A percentile compares a stretch with the other conserved stretches of the same genome.
Conservation (phyloP, 1,284 basidiomycete species). For the Fomitopsis pinicola region DNA sequence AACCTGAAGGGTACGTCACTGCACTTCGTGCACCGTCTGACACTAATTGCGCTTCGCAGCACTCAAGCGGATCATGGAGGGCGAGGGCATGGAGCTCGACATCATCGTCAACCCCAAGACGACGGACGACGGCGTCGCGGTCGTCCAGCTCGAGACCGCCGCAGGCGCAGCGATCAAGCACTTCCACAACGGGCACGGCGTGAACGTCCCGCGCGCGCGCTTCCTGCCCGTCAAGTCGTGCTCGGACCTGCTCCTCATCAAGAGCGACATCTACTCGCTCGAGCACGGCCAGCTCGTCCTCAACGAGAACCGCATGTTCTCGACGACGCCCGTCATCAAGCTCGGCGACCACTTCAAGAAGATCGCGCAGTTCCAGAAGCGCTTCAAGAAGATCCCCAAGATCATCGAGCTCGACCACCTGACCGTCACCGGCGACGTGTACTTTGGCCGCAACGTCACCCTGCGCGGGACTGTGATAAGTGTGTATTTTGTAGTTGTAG, state of each 20-base stretch:
- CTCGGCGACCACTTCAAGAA: constrained; percentile 90
- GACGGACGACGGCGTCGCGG: constrained; percentile 77
- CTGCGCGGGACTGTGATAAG: constrained; percentile 84
- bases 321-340: constrained; percentile 95
- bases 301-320: constrained; percentile 87
- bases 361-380: constrained; percentile 95
- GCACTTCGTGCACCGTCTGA: constrained; percentile 32
- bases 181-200: constrained; percentile 89
- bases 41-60: constrained; percentile 11
- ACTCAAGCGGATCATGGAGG: constrained; percentile 93
- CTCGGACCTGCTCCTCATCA: constrained; percentile 90
- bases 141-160: constrained; percentile 88
- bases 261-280: constrained; percentile 93
- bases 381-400: constrained; percentile 96
- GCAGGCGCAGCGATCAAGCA: constrained; percentile 98
- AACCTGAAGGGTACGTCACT: constrained; percentile 66
- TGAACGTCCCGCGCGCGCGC: constrained; percentile 94
- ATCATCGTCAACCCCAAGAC: constrained; percentile 96
- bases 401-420: constrained; percentile 94
- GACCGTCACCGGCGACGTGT: constrained; percentile 94
- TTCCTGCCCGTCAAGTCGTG: constrained; percentile 96
- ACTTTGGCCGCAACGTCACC: constrained; percentile 91
- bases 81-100: constrained; percentile 86
- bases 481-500: constrained; percentile 22
- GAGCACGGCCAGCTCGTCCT: constrained; percentile 92